phyloP scores from a whole-genome alignment of 2,329 filamentous ascomycete species.

The Shiraia sp. region DNA sequence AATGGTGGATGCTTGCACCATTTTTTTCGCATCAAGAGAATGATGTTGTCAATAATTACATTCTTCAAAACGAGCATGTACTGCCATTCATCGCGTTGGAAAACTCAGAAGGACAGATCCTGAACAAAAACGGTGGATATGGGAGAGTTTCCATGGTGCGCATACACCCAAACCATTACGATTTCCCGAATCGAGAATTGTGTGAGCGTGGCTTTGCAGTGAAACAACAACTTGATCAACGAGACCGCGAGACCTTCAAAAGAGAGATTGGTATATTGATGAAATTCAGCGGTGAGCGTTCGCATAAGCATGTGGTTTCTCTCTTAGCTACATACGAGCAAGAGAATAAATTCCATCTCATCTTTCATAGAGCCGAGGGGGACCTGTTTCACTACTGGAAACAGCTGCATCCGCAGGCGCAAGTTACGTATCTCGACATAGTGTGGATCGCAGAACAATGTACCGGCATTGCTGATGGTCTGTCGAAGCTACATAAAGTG shows the following conservation, averaged over 20 bases:
- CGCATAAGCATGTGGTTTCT: constrained; percentile 17
- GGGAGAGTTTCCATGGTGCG: constrained; percentile 17
- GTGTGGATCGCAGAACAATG: constrained; percentile 20
- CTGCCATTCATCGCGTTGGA: constrained; percentile 12
- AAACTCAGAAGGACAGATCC: background rate
- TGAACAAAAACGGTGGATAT: constrained; percentile 8
- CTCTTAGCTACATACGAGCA: constrained; percentile 24
- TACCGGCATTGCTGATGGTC: constrained; percentile 14
- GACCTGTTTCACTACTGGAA: constrained; percentile 19
- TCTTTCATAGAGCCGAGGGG: constrained; percentile 21
- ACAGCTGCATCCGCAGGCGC: background rate
- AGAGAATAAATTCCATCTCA: constrained; percentile 14
- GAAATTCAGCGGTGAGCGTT: constrained; percentile 12
- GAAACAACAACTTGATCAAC: constrained; percentile 13
- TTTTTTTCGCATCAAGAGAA: constrained; percentile 8
- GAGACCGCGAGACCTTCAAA: constrained; percentile 7
- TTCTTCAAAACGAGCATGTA: constrained; percentile 15
- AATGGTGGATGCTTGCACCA: constrained; percentile 20
- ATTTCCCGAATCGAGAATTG: constrained; percentile 8
- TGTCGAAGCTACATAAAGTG: constrained; percentile 12
- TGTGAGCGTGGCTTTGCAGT: constrained; percentile 14
- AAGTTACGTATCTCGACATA: background rate
- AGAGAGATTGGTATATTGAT: constrained; percentile 13
- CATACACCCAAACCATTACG: constrained; percentile 19
- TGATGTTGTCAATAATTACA: constrained; percentile 14